Evolutionary conservation across 2,329 filamentous ascomycete genomes (phyloP).

Genomic region (Ceratocystis papillata): DNA sequence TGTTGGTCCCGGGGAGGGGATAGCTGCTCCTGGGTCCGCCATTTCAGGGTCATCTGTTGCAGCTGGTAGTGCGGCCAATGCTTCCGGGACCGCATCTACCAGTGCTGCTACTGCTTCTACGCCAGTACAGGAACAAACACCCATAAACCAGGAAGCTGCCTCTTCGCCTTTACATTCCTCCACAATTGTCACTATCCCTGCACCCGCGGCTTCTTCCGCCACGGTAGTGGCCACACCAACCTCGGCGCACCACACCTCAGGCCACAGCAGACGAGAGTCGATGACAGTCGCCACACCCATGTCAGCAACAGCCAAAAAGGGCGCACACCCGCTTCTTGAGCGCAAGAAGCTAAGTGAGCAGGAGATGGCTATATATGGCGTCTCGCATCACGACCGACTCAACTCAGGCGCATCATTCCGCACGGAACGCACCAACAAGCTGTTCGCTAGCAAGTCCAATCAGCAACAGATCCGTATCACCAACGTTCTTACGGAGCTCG

Average conservation of each 20-base stretch:
- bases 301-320: slow-evolving; percentile 27
- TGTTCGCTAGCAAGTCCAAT: slow-evolving; percentile 64
- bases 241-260: slow-evolving; percentile 18
- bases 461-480: slow-evolving; percentile 66
- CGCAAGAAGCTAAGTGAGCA: slow-evolving; percentile 61
- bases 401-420: slow-evolving; percentile 82
- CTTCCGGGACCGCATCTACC: slow-evolving; percentile 1
- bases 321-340: slow-evolving; percentile 36
- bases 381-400: slow-evolving; percentile 74
- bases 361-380: slow-evolving; percentile 71
- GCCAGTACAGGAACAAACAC: not conserved
- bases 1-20: slow-evolving; percentile 52
- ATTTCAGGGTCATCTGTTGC: slow-evolving; percentile 26
- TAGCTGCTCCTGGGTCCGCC: slow-evolving; percentile 37
- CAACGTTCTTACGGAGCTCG: slow-evolving; percentile 59
- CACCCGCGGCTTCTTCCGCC: slow-evolving; percentile 20
- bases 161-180: slow-evolving; percentile 27
- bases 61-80: slow-evolving; percentile 4
- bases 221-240: slow-evolving; percentile 14
- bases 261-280: slow-evolving; percentile 38
- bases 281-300: slow-evolving; percentile 33
- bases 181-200: slow-evolving; percentile 25
- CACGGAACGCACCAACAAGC: slow-evolving; percentile 68
- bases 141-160: slow-evolving; percentile 12
- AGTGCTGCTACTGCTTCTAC: slow-evolving; percentile 6